phyloP scores from a whole-genome alignment of 148 eudicot genomes.

The Selenicereus undatus region DNA sequence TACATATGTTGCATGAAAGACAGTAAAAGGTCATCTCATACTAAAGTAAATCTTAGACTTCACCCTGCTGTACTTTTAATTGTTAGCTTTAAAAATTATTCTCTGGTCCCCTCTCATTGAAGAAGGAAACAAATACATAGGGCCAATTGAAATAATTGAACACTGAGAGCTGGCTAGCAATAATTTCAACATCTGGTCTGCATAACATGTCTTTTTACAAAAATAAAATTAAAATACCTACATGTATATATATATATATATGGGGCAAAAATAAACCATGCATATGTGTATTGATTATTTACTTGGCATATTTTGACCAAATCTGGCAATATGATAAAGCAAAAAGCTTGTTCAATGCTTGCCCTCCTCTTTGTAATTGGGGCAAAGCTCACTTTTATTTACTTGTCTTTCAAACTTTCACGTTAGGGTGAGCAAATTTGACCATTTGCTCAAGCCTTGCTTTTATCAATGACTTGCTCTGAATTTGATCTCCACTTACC shows the following conservation, averaged over 20 bases:
- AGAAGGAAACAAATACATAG: neutral
- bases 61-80: neutral
- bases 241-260: too few species aligned
- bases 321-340: neutral
- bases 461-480: neutral
- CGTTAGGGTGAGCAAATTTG: neutral
- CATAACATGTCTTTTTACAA: neutral
- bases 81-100: neutral
- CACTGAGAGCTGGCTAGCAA: neutral
- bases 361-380: neutral
- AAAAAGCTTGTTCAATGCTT: neutral
- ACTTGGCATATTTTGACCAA: neutral
- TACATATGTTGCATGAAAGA: too few species aligned
- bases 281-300: neutral
- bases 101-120: neutral
- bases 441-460: neutral
- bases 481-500: neutral
- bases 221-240: neutral
- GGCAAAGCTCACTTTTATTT: neutral
- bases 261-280: neutral
- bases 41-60: neutral
- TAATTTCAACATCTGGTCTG: neutral
- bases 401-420: conserved; percentile 2
- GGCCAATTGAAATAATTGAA: neutral
- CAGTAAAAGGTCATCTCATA: neutral